Base-by-base conservation (phyloP, 441 rosid species). In the Aleurites moluccanus region DNA sequence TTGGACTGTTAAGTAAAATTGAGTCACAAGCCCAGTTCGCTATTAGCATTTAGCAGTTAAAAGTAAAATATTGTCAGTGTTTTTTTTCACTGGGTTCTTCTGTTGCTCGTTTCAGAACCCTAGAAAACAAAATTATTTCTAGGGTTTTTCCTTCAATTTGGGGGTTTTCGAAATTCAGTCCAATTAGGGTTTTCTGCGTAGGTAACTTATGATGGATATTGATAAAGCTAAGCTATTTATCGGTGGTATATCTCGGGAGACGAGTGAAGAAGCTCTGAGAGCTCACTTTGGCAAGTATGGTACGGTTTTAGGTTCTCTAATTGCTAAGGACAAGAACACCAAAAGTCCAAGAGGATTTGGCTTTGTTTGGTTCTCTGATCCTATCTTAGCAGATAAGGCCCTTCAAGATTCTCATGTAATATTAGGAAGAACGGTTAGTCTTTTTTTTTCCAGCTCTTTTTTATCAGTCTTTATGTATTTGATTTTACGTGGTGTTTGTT, bases 211-310 rank as follows among this genome's bases (percentile, higher is more conserved):
- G 10, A 91, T 90, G 96, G 91, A 88, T 6, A 47, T 65, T 10
- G 91, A 88, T 15, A 78, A 78, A 7, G 74, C 74, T 75, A 92
- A 94, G 87, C 75, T 94, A 47, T 92, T 90, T 65, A 85, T 94
- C 38, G 94, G 97, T 3, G 94, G 94, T 27, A 84, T 89, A 62
- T 76, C 87, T 49, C 81, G 88, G 77, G 97, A 86, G 75, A 86
- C 90, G 10, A 86, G 72, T 57, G 97, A 90, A 78, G 91, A 78
- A 4, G 77, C 80, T 73, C 85, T 94, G 60, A 80, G 44, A 66
- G 75, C 74, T 75, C 88, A 94, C 73, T 94, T 94, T 80, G 77
- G 87, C 80, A 86, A 76, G 78, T 94, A 92, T 72, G 97, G 97
- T 42, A 64, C 27, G 68, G 94, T 94, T 44, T 73, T 75, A 67